Conservation (phyloP, 2,329 filamentous ascomycete species). For the Aspergillus floridensis region DNA sequence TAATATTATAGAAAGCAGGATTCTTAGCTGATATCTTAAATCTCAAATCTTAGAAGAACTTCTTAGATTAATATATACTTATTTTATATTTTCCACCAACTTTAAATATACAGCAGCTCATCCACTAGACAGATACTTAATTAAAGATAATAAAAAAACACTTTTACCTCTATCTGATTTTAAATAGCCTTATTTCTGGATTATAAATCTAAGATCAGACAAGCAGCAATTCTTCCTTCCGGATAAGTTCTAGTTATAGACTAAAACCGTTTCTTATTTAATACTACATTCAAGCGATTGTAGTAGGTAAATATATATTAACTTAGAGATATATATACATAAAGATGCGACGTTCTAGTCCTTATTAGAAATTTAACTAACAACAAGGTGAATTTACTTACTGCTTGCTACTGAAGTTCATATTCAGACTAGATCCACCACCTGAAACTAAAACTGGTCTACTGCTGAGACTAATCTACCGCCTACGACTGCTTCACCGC, state of each 20-base stretch:
- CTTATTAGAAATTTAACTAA: no score
- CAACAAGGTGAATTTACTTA: no score
- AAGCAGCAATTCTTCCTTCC: not conserved
- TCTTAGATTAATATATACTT: not conserved
- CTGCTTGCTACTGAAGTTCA: no score
- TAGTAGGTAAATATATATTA: not conserved
- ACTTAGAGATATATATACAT: not conserved
- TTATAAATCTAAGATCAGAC: not conserved
- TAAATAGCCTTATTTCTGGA: not conserved
- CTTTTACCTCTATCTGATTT: not conserved
- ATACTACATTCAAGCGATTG: not conserved
- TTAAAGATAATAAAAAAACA: not conserved
- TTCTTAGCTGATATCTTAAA: not conserved
- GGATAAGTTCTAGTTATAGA: not conserved
- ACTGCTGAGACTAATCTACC: no score
- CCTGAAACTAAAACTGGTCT: not conserved
- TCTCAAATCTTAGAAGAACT: not conserved
- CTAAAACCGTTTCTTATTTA: not conserved
- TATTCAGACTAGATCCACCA: no score
- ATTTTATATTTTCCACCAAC: not conserved
- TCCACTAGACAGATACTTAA: not conserved
- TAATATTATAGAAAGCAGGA: not conserved
- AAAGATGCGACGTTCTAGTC: not conserved
- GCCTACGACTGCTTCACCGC: no score
- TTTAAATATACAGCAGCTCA: not conserved